Evolutionary conservation across 2,329 filamentous ascomycete species (phyloP).

Genomic region (Diaporthe citriasiana): DNA sequence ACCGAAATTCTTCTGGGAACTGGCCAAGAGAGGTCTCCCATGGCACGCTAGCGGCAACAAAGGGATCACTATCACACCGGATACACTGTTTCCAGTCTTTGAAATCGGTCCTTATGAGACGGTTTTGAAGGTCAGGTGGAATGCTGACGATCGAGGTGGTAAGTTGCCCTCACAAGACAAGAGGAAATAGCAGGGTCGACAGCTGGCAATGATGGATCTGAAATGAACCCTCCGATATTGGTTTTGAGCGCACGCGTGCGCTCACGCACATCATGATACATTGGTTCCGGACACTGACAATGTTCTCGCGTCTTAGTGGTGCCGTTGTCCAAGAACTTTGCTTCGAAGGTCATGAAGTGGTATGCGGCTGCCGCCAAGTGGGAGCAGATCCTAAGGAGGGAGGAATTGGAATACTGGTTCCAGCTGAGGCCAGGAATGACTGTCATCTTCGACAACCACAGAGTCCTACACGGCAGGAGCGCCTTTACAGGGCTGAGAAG

Average conservation of each 20-base stretch:
- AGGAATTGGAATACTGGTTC: constrained; percentile 80
- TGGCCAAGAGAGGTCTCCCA: constrained; percentile 72
- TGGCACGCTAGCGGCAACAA: constrained; percentile 93
- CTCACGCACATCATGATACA: not conserved
- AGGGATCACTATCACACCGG: constrained; percentile 84
- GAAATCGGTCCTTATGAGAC: constrained; percentile 61
- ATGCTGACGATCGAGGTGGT: constrained; percentile 85
- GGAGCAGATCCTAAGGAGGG: constrained; percentile 75
- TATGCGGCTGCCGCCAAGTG: constrained; percentile 85
- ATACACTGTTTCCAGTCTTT: constrained; percentile 79
- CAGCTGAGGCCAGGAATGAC: constrained; percentile 84
- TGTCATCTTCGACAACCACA: constrained; percentile 95
- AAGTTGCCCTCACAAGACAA: not conserved
- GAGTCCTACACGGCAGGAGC: constrained; percentile 88
- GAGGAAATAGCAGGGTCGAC: not conserved
- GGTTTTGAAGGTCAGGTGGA: constrained; percentile 78
- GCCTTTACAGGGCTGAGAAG: constrained; percentile 87
- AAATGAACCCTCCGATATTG: not conserved
- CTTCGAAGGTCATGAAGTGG: constrained; percentile 65
- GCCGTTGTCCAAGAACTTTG: constrained; percentile 56
- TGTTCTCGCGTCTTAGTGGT: constrained; percentile 58
- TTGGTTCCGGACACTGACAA: constrained; percentile 13
- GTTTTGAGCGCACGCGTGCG: not conserved
- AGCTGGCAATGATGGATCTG: not conserved
- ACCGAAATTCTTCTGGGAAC: constrained; percentile 68